phyloP scores from a whole-genome alignment of 1,139 yeast species.

The Candida sp. region DNA sequence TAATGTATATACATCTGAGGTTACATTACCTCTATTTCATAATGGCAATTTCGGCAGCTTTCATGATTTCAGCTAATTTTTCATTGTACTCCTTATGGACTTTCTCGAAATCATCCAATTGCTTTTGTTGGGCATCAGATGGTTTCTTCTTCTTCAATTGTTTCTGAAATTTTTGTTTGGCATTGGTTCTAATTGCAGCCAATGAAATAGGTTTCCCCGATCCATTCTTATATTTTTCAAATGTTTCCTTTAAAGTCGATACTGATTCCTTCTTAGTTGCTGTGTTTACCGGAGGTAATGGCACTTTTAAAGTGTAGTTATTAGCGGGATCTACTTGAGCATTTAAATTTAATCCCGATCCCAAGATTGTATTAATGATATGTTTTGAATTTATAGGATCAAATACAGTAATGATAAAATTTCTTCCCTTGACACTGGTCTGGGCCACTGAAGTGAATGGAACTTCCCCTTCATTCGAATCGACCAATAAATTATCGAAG shows the following conservation, averaged over 20 bases:
- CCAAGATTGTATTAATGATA: conserved; percentile 67
- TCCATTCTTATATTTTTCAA: conserved; percentile 59
- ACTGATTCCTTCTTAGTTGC: conserved; percentile 60
- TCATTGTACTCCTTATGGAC: conserved; percentile 61
- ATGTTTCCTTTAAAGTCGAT: conserved; percentile 58
- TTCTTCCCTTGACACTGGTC: conserved; percentile 69
- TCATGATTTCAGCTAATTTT: conserved; percentile 55
- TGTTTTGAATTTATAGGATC: conserved; percentile 73
- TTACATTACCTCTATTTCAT: conserved; percentile 17
- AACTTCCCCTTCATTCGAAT: conserved; percentile 41
- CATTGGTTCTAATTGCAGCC: conserved; percentile 58
- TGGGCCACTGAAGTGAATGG: conserved; percentile 69
- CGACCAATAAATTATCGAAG: conserved; percentile 58
- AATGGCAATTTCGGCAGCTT: conserved; percentile 55
- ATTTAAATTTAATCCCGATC: conserved; percentile 67
- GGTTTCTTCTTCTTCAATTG: conserved; percentile 44
- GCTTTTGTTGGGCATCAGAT: conserved; percentile 52
- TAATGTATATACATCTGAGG: no score
- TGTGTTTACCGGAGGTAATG: conserved; percentile 72
- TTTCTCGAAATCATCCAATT: conserved; percentile 60
- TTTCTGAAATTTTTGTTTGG: conserved; percentile 55
- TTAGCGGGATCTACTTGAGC: conserved; percentile 75
- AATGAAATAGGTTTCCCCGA: conserved; percentile 37
- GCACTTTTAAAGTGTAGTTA: conserved; percentile 69
- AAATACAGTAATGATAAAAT: conserved; percentile 72